phyloP scores from a whole-genome alignment of 495 filamentous ascomycete genomes.

The Penicillium desertorum region DNA sequence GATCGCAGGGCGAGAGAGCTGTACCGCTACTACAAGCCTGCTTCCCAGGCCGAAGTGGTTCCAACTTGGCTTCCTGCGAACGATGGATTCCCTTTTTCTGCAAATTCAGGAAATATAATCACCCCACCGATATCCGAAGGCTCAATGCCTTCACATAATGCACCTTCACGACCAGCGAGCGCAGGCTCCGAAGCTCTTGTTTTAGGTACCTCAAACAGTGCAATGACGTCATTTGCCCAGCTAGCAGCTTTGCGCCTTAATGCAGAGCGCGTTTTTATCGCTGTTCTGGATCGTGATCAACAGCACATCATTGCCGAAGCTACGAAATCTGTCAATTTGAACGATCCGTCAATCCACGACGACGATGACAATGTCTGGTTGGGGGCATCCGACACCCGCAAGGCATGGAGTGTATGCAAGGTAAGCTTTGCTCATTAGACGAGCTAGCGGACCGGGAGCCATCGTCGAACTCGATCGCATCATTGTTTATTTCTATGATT shows the following conservation, averaged over 20 bases:
- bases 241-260: constrained; percentile 46
- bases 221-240: constrained; percentile 50
- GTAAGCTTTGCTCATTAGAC: constrained; percentile 26
- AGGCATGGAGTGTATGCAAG: constrained; percentile 49
- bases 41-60: constrained; percentile 13
- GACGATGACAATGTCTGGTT: constrained; percentile 32
- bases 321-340: constrained; percentile 47
- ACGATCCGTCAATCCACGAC: constrained; percentile 29
- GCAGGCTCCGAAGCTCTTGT: constrained; percentile 23
- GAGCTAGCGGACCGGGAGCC: not conserved
- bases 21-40: constrained; percentile 43
- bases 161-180: constrained; percentile 17
- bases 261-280: constrained; percentile 38
- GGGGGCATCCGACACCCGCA: constrained; percentile 34
- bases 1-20: constrained; percentile 39
- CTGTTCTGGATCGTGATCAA: constrained; percentile 54
- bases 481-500: not conserved
- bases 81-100: constrained; percentile 15
- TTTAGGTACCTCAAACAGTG: constrained; percentile 48
- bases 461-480: not conserved
- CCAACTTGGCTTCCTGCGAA: constrained; percentile 22
- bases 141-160: constrained; percentile 13
- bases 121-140: constrained; percentile 16
- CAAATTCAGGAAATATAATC: constrained; percentile 6
- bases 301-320: constrained; percentile 56